Evolutionary conservation across 1,139 yeast species (phyloP), one percentile per base, ranked within the genome.

Genomic region (Blastobotrys serpentis): DNA sequence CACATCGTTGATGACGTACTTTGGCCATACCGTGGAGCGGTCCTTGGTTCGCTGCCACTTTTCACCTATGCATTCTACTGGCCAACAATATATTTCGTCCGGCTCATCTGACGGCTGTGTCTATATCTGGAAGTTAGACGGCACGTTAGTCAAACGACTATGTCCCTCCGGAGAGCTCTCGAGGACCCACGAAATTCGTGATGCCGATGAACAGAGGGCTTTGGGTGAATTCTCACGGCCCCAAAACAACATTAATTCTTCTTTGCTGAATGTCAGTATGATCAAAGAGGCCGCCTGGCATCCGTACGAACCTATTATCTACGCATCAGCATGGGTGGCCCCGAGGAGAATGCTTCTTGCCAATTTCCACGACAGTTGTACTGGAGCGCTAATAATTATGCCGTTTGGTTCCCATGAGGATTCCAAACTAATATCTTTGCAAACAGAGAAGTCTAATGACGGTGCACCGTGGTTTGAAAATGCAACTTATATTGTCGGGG

Each of bases 41-140:
- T 65, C 68, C 4, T 55, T 64, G 29, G 65, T 65, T 36, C 57
- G 68, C n/a, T 62, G 67, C 44, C 62, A 64, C 36, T 66, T 65
- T 48, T 61, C 68, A 5, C 70, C 69, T 1, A 46, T 52, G 2
- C 52, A 43, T 11, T 51, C 60, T 14, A 60, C 68, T 2, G 65
- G 61, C 14, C 56, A 58, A 45, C 66, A 62, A 38, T 66, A 61
- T 45, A 53, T 66, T 21, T 65, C 65, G 49, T 62, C 68, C 3
- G 70, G 70, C 1, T 63, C 67, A 1, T 53, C 65, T 1, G 61
- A 61, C 39, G 68, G 68, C 18, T 44, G 52, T 21, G 59, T 64
- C 3, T 61, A 57, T 48, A 59, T 65, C 25, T 65, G 68, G 68
- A 55, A 61, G 42, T 7, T 65, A 13, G 65, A 64, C 48, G 69